These are phyloP conservation scores for Rubus idaeus DNA, from an alignment of 306 rosid genomes.

Conservation along the genomic window DNA sequence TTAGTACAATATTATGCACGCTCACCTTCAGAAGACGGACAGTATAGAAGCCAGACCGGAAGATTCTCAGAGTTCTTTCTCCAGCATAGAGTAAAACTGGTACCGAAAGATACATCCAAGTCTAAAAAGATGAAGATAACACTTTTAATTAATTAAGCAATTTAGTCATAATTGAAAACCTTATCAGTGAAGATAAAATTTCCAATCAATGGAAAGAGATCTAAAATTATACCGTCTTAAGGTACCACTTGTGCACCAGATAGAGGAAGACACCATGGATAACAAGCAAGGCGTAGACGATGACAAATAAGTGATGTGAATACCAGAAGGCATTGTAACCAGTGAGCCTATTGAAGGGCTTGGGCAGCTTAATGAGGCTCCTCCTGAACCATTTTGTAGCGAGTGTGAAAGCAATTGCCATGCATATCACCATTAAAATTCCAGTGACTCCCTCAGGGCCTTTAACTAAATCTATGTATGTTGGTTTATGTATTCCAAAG, in stretches of 20 bases:
- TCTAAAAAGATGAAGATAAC: conserved; percentile 46
- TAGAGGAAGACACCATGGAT: conserved; percentile 74
- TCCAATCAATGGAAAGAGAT: conserved; percentile 3
- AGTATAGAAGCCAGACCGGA: conserved; percentile 79
- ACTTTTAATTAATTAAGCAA: conserved; percentile 1
- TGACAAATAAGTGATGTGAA: conserved; percentile 94
- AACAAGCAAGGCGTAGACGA: conserved; percentile 80
- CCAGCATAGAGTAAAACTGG: conserved; percentile 89
- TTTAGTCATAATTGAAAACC: not conserved
- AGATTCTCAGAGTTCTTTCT: conserved; percentile 84
- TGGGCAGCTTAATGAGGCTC: conserved; percentile 82
- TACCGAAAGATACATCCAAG: conserved; percentile 93
- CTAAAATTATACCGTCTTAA: conserved; percentile 60
- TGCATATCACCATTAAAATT: conserved; percentile 70
- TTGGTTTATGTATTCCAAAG: conserved; percentile 68
- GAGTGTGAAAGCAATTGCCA: conserved; percentile 85
- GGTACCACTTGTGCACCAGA: conserved; percentile 70
- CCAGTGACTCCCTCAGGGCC: conserved; percentile 91
- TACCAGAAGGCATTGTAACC: conserved; percentile 99
- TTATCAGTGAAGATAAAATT: conserved; percentile 1
- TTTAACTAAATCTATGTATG: conserved; percentile 48
- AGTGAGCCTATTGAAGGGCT: conserved; percentile 85
- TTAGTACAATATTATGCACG: conserved; percentile 11
- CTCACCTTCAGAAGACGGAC: conserved; percentile 87
- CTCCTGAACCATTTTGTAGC: conserved; percentile 92